Evolutionary conservation across 2,329 filamentous ascomycete genomes (phyloP), one percentile per base, ranked within the genome.

Genomic region (Phialophora macrospora): DNA sequence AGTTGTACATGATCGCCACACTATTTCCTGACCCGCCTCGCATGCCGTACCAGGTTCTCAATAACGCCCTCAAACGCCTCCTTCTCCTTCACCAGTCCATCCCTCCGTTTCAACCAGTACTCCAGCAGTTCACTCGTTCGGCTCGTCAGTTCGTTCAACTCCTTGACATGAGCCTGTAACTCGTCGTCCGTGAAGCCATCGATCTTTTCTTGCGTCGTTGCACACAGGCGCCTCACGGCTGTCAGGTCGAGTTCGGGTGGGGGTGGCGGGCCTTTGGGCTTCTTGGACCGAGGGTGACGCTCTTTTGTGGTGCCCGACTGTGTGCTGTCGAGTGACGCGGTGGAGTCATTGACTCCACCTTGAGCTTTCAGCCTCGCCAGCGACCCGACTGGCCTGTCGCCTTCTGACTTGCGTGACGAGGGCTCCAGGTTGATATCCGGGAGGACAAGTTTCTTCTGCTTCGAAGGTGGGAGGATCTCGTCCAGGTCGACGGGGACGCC

Each of bases 1-100:
- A 1, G n/a, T 44, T 44, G 34, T 41, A 41, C 12, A 44, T 3
- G 20, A 6, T 44, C 38, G 38, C 38, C 28, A 8, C 30, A 22
- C 55, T 49, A 69, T 61, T 93, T 95, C 75, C 92, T 85, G 63
- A 92, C 88, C 80, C 93, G 92, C 76, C 92, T 85, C 57, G 92
- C 92, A 80, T 96, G 92, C 77, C 93, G 95, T 51, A 97, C 94
- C 70, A 98, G 78, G 77, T 97, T 97, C 80, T 97, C 94, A 83
- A 98, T 97, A 17, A 98, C 94, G 0, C 92, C 93, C 76, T 98
- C 94, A 76, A 97, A 95, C 2, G 93, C 92, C 76, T 97, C 94
- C 72, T 95, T 89, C 75, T 98, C 94, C 48, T 91, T 91, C 70
- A 96, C 81, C 73, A 94, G 92, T 72, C 93, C 92, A 75, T 97